Evolutionary conservation across 805 yeast genomes (phyloP), one percentile per base, ranked within the genome.

Genomic region (Kuraishia hungarica): DNA sequence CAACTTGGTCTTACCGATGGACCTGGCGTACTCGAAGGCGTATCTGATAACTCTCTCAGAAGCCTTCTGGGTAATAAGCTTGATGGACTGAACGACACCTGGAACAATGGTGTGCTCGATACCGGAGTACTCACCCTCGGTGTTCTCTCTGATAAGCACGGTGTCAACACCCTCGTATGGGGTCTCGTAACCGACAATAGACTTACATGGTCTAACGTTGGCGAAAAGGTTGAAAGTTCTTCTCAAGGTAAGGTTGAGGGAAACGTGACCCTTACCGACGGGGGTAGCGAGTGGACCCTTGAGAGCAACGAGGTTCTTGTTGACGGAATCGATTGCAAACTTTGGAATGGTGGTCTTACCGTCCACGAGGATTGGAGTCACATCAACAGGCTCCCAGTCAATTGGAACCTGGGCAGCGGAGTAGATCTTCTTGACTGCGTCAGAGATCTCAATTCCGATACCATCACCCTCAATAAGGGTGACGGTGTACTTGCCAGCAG

Each of bases 261-360:
- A 92, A 68, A 90, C 90, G 80, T 94, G 98, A 70, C 99, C 99
- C 77, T 93, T 93, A 66, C 97, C 99, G 60, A 93, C 92, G 56
- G 99, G 99, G 48, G 99, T 94, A 55, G 97, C 98, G 67, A 94
- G 79, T 29, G 98, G 98, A 63, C 99, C 99, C 79, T 94, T 94
- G 69, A 94, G 82, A 55, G 98, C 99, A 60, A 94, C 93, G 76
- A 86, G 81, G 80, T 93, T 89, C 75, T 82, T 86, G 80, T 90
- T 89, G 75, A 94, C 92, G 51, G 96, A 88, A 65, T 88, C 91
- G 60, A 94, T 89, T 57, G 98, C 97, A 49, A 84, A 86, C 63
- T 86, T 85, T 61, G 98, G 98, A 64, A 94, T 84, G 57, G 97
- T 86, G 63, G 98, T 92, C 73, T 86, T 86, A 67, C 97, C 97